These are phyloP conservation scores for Polyporus arcularius DNA, from an alignment of 768 basidiomycete genomes.

Conservation along the genomic window DNA sequence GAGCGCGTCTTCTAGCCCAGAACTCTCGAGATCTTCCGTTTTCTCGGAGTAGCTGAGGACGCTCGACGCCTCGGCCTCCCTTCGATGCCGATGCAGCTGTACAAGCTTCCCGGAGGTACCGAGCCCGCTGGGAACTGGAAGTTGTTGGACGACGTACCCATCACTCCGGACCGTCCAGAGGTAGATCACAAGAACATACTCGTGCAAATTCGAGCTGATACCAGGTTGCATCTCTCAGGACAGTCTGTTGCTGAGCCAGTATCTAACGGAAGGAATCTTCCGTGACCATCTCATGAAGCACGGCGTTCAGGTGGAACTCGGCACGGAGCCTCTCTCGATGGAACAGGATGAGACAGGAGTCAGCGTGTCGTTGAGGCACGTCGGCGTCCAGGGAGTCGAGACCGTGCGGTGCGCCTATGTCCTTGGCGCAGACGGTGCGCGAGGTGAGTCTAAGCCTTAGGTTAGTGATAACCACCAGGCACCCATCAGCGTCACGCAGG, in stretches of 20 bases:
- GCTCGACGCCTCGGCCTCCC: slow-evolving; percentile 1
- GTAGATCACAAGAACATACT: slow-evolving; percentile 5
- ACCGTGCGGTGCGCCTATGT: slow-evolving; percentile 33
- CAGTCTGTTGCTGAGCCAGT: slow-evolving; percentile 16
- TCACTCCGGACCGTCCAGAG: slow-evolving; percentile 20
- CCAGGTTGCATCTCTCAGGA: background rate
- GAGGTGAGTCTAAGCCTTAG: slow-evolving; percentile 19
- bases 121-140: slow-evolving; percentile 10
- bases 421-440: slow-evolving; percentile 45
- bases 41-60: slow-evolving; percentile 23
- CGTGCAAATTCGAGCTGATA: no score
- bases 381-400: slow-evolving; percentile 31
- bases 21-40: slow-evolving; percentile 21
- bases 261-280: slow-evolving; percentile 32
- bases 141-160: background rate
- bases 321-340: slow-evolving; percentile 36
- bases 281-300: slow-evolving; percentile 28
- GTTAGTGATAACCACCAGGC: background rate
- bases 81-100: slow-evolving; percentile 6
- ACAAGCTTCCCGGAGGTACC: slow-evolving; percentile 22
- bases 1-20: slow-evolving; percentile 16
- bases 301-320: slow-evolving; percentile 36
- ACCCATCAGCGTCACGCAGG: slow-evolving; percentile 25
- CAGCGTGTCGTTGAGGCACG: slow-evolving; percentile 24
- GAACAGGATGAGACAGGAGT: slow-evolving; percentile 37